These are phyloP conservation scores for Rhodotorula kratochvilovae DNA, from an alignment of 768 basidiomycete genomes.

Conservation along the genomic window DNA sequence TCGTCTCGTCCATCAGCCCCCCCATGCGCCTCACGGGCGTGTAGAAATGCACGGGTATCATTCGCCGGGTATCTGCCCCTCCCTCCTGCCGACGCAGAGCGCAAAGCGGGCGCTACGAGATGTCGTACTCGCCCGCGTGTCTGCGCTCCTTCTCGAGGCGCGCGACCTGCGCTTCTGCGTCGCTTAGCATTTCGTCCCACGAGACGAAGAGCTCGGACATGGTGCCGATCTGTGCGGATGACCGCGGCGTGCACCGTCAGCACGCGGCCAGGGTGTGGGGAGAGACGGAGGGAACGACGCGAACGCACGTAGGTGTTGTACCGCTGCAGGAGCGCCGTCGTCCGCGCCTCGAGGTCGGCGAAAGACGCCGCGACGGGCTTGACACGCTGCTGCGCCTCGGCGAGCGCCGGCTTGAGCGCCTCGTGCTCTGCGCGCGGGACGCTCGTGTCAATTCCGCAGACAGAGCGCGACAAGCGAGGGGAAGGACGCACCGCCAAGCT, in stretches of 20 bases:
- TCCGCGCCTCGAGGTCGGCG: conserved; percentile 12
- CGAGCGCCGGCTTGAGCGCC: conserved; percentile 13
- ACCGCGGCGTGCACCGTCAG: neutral
- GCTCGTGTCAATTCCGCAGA: too few species aligned
- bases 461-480: too few species aligned
- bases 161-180: conserved; percentile 31
- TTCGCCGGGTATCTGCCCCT: neutral
- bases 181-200: conserved; percentile 36
- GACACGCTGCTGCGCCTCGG: conserved; percentile 11
- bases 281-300: too few species aligned
- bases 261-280: neutral
- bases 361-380: conserved; percentile 36
- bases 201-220: conserved; percentile 40
- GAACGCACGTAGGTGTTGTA: conserved; percentile 37
- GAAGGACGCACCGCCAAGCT: conserved; percentile 25
- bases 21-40: too few species aligned
- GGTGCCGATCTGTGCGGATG: conserved; percentile 29
- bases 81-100: neutral
- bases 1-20: too few species aligned
- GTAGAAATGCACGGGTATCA: neutral
- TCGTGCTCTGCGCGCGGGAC: conserved; percentile 30
- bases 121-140: neutral
- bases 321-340: conserved; percentile 5
- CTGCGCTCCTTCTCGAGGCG: conserved; percentile 29
- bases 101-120: neutral